A percentile compares a stretch with the other conserved stretches of the same genome.
These are phyloP conservation scores for Agaricus subrufescens DNA, from an alignment of 768 basidiomycete genomes.

Conservation along the genomic window DNA sequence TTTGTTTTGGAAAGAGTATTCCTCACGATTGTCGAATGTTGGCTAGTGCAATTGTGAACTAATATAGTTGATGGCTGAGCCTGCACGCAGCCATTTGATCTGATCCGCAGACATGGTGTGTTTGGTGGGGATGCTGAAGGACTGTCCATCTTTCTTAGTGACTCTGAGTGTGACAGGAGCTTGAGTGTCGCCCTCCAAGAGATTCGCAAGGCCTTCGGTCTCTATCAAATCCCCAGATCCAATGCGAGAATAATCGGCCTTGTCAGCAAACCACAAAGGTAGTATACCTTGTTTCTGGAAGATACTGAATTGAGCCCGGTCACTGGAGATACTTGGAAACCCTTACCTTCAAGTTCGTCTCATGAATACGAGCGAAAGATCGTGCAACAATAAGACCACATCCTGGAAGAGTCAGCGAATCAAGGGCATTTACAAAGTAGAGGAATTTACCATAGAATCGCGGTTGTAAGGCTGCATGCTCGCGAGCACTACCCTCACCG, in stretches of 20 bases:
- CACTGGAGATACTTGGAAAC: not conserved
- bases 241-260: conserved; percentile 80
- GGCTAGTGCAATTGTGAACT: conserved; percentile 35
- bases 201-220: conserved; percentile 75
- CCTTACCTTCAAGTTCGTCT: conserved; percentile 89
- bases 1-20: too few species aligned
- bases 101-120: conserved; percentile 93
- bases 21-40: not conserved
- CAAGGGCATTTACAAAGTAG: not conserved
- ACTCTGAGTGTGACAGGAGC: conserved; percentile 58
- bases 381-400: conserved; percentile 85
- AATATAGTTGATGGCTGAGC: conserved; percentile 89
- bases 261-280: conserved; percentile 91
- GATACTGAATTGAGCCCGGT: conserved; percentile 10
- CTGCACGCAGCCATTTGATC: conserved; percentile 83
- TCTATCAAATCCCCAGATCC: conserved; percentile 77
- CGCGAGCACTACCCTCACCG: conserved; percentile 95
- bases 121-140: conserved; percentile 64
- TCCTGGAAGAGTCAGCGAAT: conserved; percentile 35
- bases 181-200: conserved; percentile 46
- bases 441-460: conserved; percentile 75
- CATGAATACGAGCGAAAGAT: conserved; percentile 97
- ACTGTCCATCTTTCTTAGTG: conserved; percentile 56
- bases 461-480: conserved; percentile 96
- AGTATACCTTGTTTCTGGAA: conserved; percentile 93